Conservation (phyloP, 1,284 basidiomycete genomes). For the Trichosporon ovoides region DNA sequence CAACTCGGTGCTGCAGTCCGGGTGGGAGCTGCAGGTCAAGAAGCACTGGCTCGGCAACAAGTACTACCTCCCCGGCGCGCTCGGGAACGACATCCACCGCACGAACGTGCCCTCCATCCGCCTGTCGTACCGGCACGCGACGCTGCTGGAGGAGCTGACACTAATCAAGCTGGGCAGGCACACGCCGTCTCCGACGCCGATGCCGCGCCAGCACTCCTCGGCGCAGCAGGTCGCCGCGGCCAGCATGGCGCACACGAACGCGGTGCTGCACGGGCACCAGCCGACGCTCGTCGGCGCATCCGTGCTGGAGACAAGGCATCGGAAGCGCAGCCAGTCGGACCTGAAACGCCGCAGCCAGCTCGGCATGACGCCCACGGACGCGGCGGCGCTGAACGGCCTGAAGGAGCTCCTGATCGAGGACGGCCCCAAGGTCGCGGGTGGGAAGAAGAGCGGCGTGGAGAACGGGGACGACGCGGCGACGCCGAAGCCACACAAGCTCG, state of each 20-base stretch:
- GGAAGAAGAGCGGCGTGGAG: no score
- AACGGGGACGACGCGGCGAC: no score
- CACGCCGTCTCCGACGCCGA: conserved; percentile 34
- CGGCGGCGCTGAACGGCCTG: neutral
- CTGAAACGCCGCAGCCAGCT: conserved; percentile 8
- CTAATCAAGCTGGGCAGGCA: conserved; percentile 39
- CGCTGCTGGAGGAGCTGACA: conserved; percentile 73
- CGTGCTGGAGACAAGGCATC: conserved; percentile 29
- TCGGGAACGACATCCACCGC: conserved; percentile 90
- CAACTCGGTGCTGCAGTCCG: conserved; percentile 92
- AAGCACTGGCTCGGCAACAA: conserved; percentile 89
- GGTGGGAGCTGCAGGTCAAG: conserved; percentile 98
- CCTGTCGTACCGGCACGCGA: conserved; percentile 81
- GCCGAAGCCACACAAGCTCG: no score
- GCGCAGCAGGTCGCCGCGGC: conserved; percentile 14
- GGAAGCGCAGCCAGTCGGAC: conserved; percentile 25
- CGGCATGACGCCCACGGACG: neutral
- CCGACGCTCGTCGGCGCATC: conserved; percentile 24
- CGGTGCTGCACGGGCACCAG: conserved; percentile 7
- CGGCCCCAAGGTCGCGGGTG: no score
- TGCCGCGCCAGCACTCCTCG: conserved; percentile 18
- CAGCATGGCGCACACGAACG: conserved; percentile 19
- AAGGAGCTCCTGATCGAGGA: neutral
- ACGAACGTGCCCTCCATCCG: conserved; percentile 94
- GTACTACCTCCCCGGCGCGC: conserved; percentile 83